Evolutionary conservation across 495 filamentous ascomycete species (phyloP).

Genomic region (Astrothelium macrocarpum): DNA sequence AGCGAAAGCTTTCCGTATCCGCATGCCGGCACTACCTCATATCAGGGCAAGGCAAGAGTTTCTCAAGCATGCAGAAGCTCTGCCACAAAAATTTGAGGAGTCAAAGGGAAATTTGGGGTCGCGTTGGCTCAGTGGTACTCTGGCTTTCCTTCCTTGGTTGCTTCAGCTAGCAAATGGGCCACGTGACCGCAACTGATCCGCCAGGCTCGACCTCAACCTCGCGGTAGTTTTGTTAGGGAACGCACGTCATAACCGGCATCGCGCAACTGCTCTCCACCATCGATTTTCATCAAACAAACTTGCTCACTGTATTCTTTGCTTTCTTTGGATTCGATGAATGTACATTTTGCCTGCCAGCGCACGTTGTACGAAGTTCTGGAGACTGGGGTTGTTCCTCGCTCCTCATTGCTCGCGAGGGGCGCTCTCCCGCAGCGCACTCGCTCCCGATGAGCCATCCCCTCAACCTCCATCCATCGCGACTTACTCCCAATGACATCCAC

Average conservation of each 20-base stretch:
- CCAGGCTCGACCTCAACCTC: slow-evolving; percentile 1
- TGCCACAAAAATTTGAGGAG: neutral
- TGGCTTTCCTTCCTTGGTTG: neutral
- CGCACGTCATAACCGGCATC: slow-evolving; percentile 7
- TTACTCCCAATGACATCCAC: slow-evolving; percentile 19
- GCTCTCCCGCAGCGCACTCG: slow-evolving; percentile 7
- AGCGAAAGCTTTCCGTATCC: slow-evolving; percentile 25
- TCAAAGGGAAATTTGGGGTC: neutral
- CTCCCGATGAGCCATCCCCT: slow-evolving; percentile 6
- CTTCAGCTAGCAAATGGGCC: slow-evolving; percentile 1
- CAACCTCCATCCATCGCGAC: slow-evolving; percentile 22
- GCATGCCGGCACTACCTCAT: slow-evolving; percentile 18
- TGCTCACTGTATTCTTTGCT: slow-evolving; percentile 10
- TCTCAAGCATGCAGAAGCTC: neutral
- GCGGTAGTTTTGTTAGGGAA: slow-evolving; percentile 3
- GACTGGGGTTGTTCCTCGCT: slow-evolving; percentile 16
- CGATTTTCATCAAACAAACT: slow-evolving; percentile 27
- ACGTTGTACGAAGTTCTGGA: slow-evolving; percentile 26
- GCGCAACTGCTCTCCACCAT: slow-evolving; percentile 7
- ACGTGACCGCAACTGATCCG: neutral
- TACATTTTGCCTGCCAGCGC: slow-evolving; percentile 11
- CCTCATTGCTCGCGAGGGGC: slow-evolving; percentile 9
- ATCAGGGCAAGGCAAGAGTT: neutral
- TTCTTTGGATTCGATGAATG: slow-evolving; percentile 15
- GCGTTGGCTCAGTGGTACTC: neutral